Conservation (phyloP, 805 yeast genomes). For the Candida glaebosa region DNA sequence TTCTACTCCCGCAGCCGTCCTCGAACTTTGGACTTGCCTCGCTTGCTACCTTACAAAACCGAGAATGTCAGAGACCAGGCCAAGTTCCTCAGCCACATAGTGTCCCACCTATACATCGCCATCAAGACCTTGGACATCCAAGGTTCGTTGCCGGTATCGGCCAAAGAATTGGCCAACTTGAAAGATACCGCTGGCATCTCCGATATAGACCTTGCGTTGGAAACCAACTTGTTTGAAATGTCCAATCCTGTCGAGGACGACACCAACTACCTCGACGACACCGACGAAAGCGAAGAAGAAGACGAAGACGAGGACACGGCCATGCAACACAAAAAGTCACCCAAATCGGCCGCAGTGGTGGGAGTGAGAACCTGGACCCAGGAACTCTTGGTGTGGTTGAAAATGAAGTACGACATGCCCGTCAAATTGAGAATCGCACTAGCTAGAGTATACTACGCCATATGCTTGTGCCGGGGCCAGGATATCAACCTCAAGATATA, state of each 20-base stretch:
- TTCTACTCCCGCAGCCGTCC: constrained; percentile 37
- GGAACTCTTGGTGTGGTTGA: constrained; percentile 74
- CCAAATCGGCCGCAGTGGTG: constrained; percentile 69
- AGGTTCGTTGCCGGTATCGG: constrained; percentile 63
- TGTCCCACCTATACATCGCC: constrained; percentile 76
- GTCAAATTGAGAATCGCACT: constrained; percentile 55
- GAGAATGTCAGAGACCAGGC: constrained; percentile 70
- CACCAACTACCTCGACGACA: constrained; percentile 25
- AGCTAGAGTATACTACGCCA: constrained; percentile 65
- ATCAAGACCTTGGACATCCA: constrained; percentile 69
- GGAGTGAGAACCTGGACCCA: constrained; percentile 83
- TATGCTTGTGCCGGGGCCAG: constrained; percentile 74
- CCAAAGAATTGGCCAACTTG: constrained; percentile 58
- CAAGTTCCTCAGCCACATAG: constrained; percentile 71
- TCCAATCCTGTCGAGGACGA: constrained; percentile 25
- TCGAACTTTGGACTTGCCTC: constrained; percentile 40
- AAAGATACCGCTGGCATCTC: constrained; percentile 26
- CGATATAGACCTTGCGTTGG: constrained; percentile 47
- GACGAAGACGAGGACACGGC: constrained; percentile 32
- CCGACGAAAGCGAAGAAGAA: constrained; percentile 35
- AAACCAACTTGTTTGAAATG: constrained; percentile 48
- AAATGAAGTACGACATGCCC: constrained; percentile 80
- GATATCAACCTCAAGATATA: constrained; percentile 56
- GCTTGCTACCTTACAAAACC: constrained; percentile 66
- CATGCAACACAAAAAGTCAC: constrained; percentile 57